phyloP scores from a whole-genome alignment of 768 basidiomycete genomes.

The Lentinus brumalis region DNA sequence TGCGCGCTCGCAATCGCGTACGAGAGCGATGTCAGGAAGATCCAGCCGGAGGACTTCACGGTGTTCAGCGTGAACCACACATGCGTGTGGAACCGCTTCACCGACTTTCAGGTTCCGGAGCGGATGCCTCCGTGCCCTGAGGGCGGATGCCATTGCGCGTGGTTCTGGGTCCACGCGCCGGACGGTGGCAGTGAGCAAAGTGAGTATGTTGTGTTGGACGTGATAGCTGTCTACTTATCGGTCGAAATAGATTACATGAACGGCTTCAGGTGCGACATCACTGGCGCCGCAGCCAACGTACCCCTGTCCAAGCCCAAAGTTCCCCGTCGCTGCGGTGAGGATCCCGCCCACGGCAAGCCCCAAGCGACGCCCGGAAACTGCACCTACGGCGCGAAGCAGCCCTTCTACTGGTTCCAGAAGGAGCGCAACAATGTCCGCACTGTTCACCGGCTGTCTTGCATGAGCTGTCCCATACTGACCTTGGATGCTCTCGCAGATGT shows the following conservation, averaged over 20 bases:
- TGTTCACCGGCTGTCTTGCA: not conserved
- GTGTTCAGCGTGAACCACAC: slow-evolving; percentile 79
- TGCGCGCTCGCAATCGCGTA: slow-evolving; percentile 78
- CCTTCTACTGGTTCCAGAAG: slow-evolving; percentile 68
- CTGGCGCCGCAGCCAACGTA: slow-evolving; percentile 50
- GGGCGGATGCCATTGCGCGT: slow-evolving; percentile 68
- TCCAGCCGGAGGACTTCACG: slow-evolving; percentile 69
- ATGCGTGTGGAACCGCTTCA: slow-evolving; percentile 72
- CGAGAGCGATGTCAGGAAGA: slow-evolving; percentile 54
- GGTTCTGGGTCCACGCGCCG: slow-evolving; percentile 71
- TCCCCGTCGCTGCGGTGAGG: slow-evolving; percentile 64
- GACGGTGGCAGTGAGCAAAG: slow-evolving; percentile 66
- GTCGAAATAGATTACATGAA: slow-evolving; percentile 65
- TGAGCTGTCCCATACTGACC: not conserved
- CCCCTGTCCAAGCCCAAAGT: slow-evolving; percentile 57
- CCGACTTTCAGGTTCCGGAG: slow-evolving; percentile 66
- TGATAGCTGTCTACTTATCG: not conserved
- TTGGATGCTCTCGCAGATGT: slow-evolving; percentile 48
- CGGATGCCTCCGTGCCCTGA: slow-evolving; percentile 69
- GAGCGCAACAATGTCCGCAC: slow-evolving; percentile 60
- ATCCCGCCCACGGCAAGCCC: slow-evolving; percentile 47
- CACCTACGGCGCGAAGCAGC: slow-evolving; percentile 71
- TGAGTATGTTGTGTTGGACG: slow-evolving; percentile 29
- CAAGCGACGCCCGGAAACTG: slow-evolving; percentile 58
- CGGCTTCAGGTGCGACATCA: slow-evolving; percentile 68